Evolutionary conservation across 176 grass and related monocot genomes (phyloP).

Genomic region (Oryza rufipogon): DNA sequence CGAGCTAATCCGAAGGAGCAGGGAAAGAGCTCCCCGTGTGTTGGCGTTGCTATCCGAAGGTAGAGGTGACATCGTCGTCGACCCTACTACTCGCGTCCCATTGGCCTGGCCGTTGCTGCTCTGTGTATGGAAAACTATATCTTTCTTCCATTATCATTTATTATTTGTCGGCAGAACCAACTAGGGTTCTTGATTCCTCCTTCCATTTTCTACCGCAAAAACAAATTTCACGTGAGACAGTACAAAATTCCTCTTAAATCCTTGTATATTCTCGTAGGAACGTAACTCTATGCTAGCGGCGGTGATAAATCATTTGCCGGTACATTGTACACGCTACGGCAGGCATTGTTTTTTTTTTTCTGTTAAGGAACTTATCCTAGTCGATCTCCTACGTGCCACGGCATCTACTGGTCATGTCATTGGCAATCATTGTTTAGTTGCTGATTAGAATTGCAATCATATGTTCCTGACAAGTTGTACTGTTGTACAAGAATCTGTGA

Average conservation of each 20-base stretch:
- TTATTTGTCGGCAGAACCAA: constrained; percentile 30
- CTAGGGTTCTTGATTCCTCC: background rate
- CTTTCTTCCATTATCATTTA: background rate
- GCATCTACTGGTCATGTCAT: constrained; percentile 19
- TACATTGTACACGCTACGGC: background rate
- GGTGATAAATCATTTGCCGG: background rate
- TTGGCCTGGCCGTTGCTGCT: constrained; percentile 27
- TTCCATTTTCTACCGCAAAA: background rate
- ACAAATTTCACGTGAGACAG: too few species aligned
- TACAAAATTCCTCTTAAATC: background rate
- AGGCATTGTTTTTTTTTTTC: too few species aligned
- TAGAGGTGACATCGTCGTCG: background rate
- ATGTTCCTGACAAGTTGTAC: constrained; percentile 3
- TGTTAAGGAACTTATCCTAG: background rate
- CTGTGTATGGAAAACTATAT: background rate
- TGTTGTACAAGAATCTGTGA: background rate
- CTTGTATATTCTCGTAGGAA: background rate
- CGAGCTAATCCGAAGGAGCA: constrained; percentile 51
- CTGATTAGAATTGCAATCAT: background rate
- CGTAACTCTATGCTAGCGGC: too few species aligned
- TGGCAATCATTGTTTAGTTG: constrained; percentile 29
- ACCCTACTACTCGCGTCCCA: constrained; percentile 23
- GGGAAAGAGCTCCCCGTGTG: constrained; percentile 13
- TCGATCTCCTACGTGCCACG: background rate
- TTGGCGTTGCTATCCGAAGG: constrained; percentile 37